Percentiles rank a stretch among this genome's conserved stretches.
Conservation (phyloP, 495 filamentous ascomycete species). For the Tuber brumale region DNA sequence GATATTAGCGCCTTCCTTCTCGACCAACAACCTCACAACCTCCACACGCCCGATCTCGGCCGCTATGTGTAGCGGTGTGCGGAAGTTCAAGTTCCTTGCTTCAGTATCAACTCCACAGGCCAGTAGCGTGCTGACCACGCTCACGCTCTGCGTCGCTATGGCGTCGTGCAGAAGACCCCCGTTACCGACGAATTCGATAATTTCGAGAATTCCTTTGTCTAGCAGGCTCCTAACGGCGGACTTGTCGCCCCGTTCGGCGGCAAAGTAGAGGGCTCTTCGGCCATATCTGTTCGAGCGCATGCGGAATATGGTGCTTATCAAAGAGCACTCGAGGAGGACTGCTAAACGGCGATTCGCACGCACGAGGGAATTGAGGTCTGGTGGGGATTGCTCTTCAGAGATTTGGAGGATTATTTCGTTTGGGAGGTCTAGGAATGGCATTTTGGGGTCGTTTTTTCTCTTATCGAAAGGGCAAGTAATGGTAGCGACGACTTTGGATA, state of each 20-base stretch:
- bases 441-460: not conserved
- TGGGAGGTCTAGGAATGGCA: slow-evolving; percentile 24
- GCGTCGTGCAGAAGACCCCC: not conserved
- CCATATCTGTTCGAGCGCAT: slow-evolving; percentile 16
- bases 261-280: slow-evolving; percentile 23
- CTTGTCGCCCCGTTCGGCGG: slow-evolving; percentile 16
- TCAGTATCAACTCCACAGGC: slow-evolving; percentile 29
- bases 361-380: slow-evolving; percentile 26
- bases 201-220: slow-evolving; percentile 12
- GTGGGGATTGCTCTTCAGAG: slow-evolving; percentile 12
- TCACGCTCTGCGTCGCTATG: not conserved
- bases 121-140: slow-evolving; percentile 19
- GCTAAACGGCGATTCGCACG: slow-evolving; percentile 22
- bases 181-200: slow-evolving; percentile 14
- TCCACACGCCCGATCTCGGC: slow-evolving; percentile 17
- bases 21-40: slow-evolving; percentile 16
- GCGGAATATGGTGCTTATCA: slow-evolving; percentile 11
- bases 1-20: slow-evolving; percentile 20
- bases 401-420: slow-evolving; percentile 29
- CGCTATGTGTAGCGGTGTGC: slow-evolving; percentile 26
- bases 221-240: slow-evolving; percentile 12
- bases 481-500: not conserved
- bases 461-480: not conserved
- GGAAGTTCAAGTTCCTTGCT: slow-evolving; percentile 15
- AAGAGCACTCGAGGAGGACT: slow-evolving; percentile 16